These are phyloP conservation scores for Aspergillus fijiensis DNA, from an alignment of 2,329 filamentous ascomycete species.

Conservation along the genomic window DNA sequence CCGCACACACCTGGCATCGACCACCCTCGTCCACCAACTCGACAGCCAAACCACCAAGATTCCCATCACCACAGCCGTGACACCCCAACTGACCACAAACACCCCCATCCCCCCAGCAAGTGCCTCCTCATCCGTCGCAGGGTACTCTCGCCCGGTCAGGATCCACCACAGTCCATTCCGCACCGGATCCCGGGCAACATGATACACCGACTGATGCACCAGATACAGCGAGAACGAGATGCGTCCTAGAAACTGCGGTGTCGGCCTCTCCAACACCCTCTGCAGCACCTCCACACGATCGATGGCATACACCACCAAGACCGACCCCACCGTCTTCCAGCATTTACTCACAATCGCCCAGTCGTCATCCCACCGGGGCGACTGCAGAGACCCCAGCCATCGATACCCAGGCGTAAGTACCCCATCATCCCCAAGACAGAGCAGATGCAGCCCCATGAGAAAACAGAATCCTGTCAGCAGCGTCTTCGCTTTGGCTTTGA, in stretches of 20 bases:
- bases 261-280: conserved; percentile 7
- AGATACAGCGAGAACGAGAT: conserved; percentile 36
- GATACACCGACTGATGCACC: conserved; percentile 25
- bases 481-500: neutral
- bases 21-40: conserved; percentile 22
- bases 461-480: neutral
- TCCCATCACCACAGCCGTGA: conserved; percentile 16
- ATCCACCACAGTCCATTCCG: conserved; percentile 16
- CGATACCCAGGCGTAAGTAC: neutral
- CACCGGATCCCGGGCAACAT: conserved; percentile 17
- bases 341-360: neutral
- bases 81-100: conserved; percentile 20
- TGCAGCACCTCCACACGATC: neutral
- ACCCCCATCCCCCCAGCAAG: conserved; percentile 4
- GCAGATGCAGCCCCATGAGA: neutral
- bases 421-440: neutral
- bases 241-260: conserved; percentile 29
- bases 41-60: conserved; percentile 13
- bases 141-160: conserved; percentile 15
- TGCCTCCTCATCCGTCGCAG: conserved; percentile 12
- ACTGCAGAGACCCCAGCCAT: neutral
- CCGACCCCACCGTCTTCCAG: neutral
- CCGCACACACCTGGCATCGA: conserved; percentile 21
- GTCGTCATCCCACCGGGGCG: neutral
- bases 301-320: neutral